phyloP scores from a whole-genome alignment of 1,284 basidiomycete species.

The Trichosporon ovoides region DNA sequence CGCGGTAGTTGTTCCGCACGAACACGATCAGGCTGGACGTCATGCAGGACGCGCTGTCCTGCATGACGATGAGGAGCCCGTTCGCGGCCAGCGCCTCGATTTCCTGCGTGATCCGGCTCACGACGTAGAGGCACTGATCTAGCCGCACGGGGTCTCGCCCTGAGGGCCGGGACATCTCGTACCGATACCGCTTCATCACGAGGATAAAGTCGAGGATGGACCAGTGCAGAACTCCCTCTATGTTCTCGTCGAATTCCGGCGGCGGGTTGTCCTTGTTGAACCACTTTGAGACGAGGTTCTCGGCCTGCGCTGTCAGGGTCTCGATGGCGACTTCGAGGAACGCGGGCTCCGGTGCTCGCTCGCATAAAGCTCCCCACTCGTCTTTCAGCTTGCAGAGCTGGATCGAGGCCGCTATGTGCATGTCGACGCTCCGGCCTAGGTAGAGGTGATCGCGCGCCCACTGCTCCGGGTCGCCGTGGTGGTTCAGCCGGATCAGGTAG shows the following conservation, averaged over 20 bases:
- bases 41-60: conserved; percentile 37
- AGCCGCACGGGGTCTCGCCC: conserved; percentile 24
- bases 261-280: conserved; percentile 27
- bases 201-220: conserved; percentile 35
- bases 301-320: conserved; percentile 25
- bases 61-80: conserved; percentile 34
- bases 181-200: conserved; percentile 29
- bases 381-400: conserved; percentile 40
- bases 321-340: conserved; percentile 32
- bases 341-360: conserved; percentile 20
- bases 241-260: conserved; percentile 26
- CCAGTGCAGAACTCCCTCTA: conserved; percentile 34
- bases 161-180: conserved; percentile 13
- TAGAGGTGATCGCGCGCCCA: conserved; percentile 35
- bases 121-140: conserved; percentile 28
- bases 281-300: conserved; percentile 28
- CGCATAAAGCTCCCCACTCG: conserved; percentile 33
- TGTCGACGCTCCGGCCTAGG: conserved; percentile 31
- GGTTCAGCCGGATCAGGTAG: conserved; percentile 24
- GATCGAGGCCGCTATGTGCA: conserved; percentile 34
- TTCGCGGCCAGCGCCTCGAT: conserved; percentile 29
- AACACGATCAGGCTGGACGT: conserved; percentile 29
- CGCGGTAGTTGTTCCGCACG: conserved; percentile 33
- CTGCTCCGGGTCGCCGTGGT: conserved; percentile 29
- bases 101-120: conserved; percentile 28